A percentile compares a stretch with the other conserved stretches of the same genome.
Evolutionary conservation across 2,329 filamentous ascomycete genomes (phyloP).

Genomic region (Capronia coronata): DNA sequence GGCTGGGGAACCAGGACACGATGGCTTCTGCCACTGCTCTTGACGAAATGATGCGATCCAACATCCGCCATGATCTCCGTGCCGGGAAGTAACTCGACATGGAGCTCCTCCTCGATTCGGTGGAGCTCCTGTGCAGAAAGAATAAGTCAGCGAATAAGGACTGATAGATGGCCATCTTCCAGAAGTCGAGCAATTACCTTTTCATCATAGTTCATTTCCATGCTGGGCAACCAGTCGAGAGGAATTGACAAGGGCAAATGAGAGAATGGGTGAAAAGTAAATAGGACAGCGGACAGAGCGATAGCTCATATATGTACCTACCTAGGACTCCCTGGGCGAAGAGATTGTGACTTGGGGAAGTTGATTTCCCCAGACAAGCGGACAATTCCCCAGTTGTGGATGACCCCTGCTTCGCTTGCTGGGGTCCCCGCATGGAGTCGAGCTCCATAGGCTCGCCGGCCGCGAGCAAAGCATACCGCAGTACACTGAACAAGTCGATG

Average conservation of each 20-base stretch:
- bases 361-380: neutral
- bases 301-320: neutral
- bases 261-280: neutral
- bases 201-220: conserved; percentile 47
- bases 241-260: neutral
- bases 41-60: conserved; percentile 58
- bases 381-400: neutral
- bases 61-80: conserved; percentile 58
- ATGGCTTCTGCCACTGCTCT: conserved; percentile 35
- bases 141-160: conserved; percentile 4
- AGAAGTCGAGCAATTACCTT: conserved; percentile 26
- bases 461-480: neutral
- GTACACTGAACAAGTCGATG: neutral
- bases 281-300: neutral
- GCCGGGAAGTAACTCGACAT: conserved; percentile 50
- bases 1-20: conserved; percentile 48
- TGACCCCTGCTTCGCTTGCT: neutral
- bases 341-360: too few relatives aligned
- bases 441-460: neutral
- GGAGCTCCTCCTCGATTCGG: conserved; percentile 35
- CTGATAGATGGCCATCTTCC: neutral
- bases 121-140: conserved; percentile 19
- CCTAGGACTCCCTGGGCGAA: neutral
- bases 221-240: conserved; percentile 26
- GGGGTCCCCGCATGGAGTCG: conserved; percentile 1